These are phyloP conservation scores for Sechiopsis laciniata DNA, from an alignment of 306 rosid genomes.

Conservation along the genomic window DNA sequence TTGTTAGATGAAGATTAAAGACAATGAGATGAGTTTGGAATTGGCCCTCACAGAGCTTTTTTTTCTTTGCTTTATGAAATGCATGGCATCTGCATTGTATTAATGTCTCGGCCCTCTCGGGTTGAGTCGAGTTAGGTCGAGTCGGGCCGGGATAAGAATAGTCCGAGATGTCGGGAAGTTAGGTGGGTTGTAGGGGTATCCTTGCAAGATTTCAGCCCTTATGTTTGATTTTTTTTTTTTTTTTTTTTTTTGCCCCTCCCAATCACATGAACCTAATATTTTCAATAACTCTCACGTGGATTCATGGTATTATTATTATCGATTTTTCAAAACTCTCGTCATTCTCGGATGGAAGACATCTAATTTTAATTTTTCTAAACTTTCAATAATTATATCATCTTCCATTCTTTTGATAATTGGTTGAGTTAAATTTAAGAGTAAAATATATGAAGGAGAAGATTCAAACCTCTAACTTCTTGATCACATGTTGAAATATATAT, in stretches of 20 bases:
- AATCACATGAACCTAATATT: background rate
- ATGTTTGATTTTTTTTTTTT: background rate
- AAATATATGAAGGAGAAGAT: no score
- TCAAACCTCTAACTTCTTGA: no score
- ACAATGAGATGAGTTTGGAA: background rate
- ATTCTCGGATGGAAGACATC: no score
- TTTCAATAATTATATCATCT: no score
- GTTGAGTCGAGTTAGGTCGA: background rate
- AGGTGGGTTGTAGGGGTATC: constrained; percentile 15
- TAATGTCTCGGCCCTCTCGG: background rate
- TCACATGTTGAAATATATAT: no score
- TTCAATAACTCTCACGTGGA: background rate
- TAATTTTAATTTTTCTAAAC: no score
- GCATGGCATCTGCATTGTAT: background rate
- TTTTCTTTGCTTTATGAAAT: background rate
- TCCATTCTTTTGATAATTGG: no score
- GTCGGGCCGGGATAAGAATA: background rate
- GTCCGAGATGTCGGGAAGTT: constrained; percentile 9
- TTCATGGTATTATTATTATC: no score
- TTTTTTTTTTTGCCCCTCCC: background rate
- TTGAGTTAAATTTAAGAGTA: no score
- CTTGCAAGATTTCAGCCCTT: background rate
- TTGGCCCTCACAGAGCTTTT: background rate
- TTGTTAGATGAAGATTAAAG: background rate
- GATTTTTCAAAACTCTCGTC: no score